Percentiles rank a stretch among this genome's conserved stretches.
These are phyloP conservation scores for Suhomyces emberorum DNA, from an alignment of 805 yeast species.

Conservation along the genomic window DNA sequence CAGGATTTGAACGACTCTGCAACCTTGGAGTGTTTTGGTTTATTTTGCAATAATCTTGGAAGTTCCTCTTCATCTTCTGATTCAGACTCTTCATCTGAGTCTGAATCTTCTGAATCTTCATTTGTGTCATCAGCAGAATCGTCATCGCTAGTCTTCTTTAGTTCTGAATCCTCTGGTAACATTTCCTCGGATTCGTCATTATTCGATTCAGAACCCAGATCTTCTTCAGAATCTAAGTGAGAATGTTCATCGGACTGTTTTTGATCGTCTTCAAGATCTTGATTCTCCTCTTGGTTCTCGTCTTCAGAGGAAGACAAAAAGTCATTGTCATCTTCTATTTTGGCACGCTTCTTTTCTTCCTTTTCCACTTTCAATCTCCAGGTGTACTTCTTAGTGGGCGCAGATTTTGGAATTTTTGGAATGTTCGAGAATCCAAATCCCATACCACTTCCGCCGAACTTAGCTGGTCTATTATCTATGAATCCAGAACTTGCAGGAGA, in stretches of 20 bases:
- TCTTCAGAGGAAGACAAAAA: conserved; percentile 43
- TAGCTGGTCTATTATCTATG: conserved; percentile 67
- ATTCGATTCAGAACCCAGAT: conserved; percentile 20
- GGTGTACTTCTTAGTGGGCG: conserved; percentile 50
- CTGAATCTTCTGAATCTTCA: conserved; percentile 30
- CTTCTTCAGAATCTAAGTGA: conserved; percentile 14
- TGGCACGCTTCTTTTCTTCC: conserved; percentile 34
- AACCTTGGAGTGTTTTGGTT: conserved; percentile 43
- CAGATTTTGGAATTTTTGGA: conserved; percentile 40
- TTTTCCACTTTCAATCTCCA: conserved; percentile 54
- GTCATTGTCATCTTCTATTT: conserved; percentile 61
- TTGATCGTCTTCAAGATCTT: conserved; percentile 14
- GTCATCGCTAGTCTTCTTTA: conserved; percentile 7
- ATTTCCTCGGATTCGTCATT: conserved; percentile 12
- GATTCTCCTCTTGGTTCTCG: conserved; percentile 17
- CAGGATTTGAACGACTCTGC: conserved; percentile 73
- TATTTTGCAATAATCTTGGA: conserved; percentile 34
- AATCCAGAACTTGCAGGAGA: conserved; percentile 39
- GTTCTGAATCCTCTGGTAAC: conserved; percentile 14
- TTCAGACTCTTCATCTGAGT: conserved; percentile 26
- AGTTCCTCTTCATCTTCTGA: conserved; percentile 25
- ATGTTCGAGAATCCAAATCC: conserved; percentile 69
- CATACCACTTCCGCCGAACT: conserved; percentile 56
- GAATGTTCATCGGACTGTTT: conserved; percentile 21
- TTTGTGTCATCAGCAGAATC: conserved; percentile 25